These are phyloP conservation scores for Aspergillus biplanus DNA, from an alignment of 495 filamentous ascomycete genomes.

Conservation along the genomic window DNA sequence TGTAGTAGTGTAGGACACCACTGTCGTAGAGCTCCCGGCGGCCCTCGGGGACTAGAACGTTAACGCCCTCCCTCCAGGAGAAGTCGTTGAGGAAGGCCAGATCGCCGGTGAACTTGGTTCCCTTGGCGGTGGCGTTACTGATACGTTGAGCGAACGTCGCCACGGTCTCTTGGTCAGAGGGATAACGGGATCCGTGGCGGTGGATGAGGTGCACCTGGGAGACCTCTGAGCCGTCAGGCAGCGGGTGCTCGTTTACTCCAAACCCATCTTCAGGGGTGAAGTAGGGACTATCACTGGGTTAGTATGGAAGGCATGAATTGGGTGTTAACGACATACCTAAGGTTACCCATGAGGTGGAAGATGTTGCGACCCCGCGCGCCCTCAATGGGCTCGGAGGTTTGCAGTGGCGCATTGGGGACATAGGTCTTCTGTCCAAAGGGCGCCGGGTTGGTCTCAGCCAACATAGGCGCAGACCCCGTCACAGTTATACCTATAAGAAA, in stretches of 20 bases:
- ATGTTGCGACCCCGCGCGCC: slow-evolving; percentile 1
- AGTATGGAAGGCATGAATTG: neutral
- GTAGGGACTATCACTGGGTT: slow-evolving; percentile 7
- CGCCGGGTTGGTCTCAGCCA: slow-evolving; percentile 9
- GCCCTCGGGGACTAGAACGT: slow-evolving; percentile 57
- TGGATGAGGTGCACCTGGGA: slow-evolving; percentile 20
- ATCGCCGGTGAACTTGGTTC: slow-evolving; percentile 46
- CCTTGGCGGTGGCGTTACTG: slow-evolving; percentile 30
- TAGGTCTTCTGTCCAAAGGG: slow-evolving; percentile 12
- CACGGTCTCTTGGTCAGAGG: slow-evolving; percentile 17
- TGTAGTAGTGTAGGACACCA: slow-evolving; percentile 59
- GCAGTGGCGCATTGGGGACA: neutral
- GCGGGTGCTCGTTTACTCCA: slow-evolving; percentile 16
- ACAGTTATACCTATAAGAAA: neutral
- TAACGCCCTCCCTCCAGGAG: slow-evolving; percentile 47
- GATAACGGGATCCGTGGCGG: slow-evolving; percentile 18
- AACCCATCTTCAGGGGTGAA: slow-evolving; percentile 5
- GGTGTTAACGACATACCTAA: neutral
- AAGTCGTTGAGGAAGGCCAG: slow-evolving; percentile 55
- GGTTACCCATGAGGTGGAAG: slow-evolving; percentile 18
- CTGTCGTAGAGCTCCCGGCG: slow-evolving; percentile 55
- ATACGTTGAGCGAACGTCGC: slow-evolving; percentile 38
- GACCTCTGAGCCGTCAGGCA: slow-evolving; percentile 11
- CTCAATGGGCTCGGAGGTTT: slow-evolving; percentile 14
- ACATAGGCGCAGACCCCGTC: slow-evolving; percentile 9